Conservation (phyloP, 768 basidiomycete genomes). For the Saitozyma sp. region DNA sequence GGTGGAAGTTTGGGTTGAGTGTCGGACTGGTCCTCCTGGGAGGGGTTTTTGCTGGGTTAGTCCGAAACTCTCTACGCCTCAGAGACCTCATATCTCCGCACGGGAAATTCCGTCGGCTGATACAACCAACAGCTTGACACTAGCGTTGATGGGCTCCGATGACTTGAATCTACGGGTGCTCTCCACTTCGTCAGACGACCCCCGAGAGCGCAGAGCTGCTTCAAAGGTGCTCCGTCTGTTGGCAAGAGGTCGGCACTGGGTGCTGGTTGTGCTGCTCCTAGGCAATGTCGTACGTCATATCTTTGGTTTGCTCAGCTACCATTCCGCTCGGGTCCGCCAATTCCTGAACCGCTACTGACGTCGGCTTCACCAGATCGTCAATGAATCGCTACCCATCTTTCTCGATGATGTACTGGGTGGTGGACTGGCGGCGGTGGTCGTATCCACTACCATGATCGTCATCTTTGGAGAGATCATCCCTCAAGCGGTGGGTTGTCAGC, state of each 20-base stretch:
- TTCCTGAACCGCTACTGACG: neutral
- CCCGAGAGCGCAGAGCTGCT: slow-evolving; percentile 60
- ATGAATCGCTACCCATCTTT: slow-evolving; percentile 57
- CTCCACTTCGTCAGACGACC: slow-evolving; percentile 74
- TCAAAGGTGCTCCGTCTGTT: slow-evolving; percentile 59
- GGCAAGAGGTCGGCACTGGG: slow-evolving; percentile 80
- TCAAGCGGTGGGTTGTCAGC: slow-evolving; percentile 53
- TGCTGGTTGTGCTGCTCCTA: slow-evolving; percentile 85
- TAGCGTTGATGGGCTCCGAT: slow-evolving; percentile 91
- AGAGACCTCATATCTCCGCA: neutral
- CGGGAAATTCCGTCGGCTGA: neutral
- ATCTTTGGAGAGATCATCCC: slow-evolving; percentile 62
- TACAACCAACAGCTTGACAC: slow-evolving; percentile 64
- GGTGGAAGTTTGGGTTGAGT: slow-evolving; percentile 69
- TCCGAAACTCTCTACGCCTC: slow-evolving; percentile 7
- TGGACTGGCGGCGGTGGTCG: slow-evolving; percentile 56
- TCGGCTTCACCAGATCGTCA: slow-evolving; percentile 38
- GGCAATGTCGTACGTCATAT: slow-evolving; percentile 66
- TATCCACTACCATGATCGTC: slow-evolving; percentile 50
- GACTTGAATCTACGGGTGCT: slow-evolving; percentile 86
- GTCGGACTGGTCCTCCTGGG: slow-evolving; percentile 73
- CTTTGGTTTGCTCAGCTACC: too few relatives aligned
- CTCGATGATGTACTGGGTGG: slow-evolving; percentile 55
- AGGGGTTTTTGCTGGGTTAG: slow-evolving; percentile 89
- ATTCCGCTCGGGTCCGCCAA: too few relatives aligned